Conservation (phyloP, 257 asterid genomes). For the Solanum paucissectum region DNA sequence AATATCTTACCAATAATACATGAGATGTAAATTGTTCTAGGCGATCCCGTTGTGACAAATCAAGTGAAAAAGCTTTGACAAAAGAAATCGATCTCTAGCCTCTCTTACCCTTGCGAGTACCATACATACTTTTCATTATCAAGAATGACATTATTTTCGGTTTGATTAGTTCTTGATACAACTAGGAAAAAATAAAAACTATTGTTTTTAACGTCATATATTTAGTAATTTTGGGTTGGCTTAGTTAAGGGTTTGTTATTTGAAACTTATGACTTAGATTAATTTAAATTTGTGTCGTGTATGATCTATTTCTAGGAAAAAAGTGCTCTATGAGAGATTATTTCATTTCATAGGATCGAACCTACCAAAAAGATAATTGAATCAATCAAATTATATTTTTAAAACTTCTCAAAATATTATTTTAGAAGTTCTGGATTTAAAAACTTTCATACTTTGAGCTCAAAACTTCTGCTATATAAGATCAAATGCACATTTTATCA, state of each 20-base stretch:
- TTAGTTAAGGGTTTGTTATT: no score
- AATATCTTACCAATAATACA: no score
- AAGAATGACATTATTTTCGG: not conserved
- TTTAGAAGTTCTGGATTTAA: no score
- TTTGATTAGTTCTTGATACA: not conserved
- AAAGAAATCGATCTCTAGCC: no score
- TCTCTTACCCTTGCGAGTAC: not conserved
- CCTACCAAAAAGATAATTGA: no score
- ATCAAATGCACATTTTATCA: no score
- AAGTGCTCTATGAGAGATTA: not conserved
- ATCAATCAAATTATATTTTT: no score
- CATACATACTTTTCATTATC: not conserved
- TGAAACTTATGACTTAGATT: not conserved
- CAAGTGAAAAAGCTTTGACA: not conserved
- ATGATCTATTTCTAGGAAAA: not conserved
- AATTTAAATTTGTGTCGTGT: not conserved
- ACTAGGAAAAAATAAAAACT: no score
- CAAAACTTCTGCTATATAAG: no score
- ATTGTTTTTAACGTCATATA: not conserved
- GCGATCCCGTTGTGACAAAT: not conserved
- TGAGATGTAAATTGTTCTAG: not conserved
- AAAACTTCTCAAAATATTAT: no score
- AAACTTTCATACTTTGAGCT: no score
- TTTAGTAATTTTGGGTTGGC: not conserved
- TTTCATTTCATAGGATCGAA: not conserved